These are phyloP conservation scores for Phylloporus arenicola DNA, from an alignment of 768 basidiomycete species.

Conservation along the genomic window DNA sequence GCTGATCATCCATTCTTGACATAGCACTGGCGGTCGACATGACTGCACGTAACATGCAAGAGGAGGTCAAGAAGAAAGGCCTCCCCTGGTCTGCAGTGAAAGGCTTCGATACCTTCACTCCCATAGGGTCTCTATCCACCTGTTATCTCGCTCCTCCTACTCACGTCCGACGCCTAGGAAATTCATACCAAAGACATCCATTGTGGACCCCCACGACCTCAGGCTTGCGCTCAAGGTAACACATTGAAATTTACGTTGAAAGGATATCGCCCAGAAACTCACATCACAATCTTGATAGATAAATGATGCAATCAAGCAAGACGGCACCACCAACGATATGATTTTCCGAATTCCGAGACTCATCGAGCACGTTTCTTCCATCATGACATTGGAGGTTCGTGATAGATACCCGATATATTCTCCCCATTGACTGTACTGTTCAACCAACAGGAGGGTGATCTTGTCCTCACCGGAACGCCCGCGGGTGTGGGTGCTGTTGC, in stretches of 20 bases:
- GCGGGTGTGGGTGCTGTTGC: conserved; percentile 78
- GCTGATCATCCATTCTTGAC: neutral
- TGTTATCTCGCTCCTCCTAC: neutral
- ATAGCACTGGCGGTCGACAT: conserved; percentile 91
- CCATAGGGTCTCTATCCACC: conserved; percentile 58
- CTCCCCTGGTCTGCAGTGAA: conserved; percentile 98
- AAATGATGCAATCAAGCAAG: conserved; percentile 78
- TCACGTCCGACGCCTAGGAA: conserved; percentile 37
- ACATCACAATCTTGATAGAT: conserved; percentile 44
- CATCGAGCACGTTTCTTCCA: conserved; percentile 87
- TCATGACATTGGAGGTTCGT: conserved; percentile 91
- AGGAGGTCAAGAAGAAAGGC: conserved; percentile 85
- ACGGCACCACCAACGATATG: conserved; percentile 85
- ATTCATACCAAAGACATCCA: conserved; percentile 71
- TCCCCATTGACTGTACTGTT: neutral
- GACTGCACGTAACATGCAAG: conserved; percentile 94
- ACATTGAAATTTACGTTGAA: neutral
- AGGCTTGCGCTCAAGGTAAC: conserved; percentile 68
- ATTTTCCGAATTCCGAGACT: conserved; percentile 86
- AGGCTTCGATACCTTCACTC: conserved; percentile 96
- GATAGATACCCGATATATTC: neutral
- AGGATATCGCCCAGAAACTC: neutral
- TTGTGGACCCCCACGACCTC: conserved; percentile 72
- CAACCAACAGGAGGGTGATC: conserved; percentile 69
- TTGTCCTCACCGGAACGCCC: conserved; percentile 91